A percentile compares a stretch with the other conserved stretches of the same genome.
Conservation (phyloP, 1,284 basidiomycete genomes). For the Apiotrichum mycotoxinovorans region DNA sequence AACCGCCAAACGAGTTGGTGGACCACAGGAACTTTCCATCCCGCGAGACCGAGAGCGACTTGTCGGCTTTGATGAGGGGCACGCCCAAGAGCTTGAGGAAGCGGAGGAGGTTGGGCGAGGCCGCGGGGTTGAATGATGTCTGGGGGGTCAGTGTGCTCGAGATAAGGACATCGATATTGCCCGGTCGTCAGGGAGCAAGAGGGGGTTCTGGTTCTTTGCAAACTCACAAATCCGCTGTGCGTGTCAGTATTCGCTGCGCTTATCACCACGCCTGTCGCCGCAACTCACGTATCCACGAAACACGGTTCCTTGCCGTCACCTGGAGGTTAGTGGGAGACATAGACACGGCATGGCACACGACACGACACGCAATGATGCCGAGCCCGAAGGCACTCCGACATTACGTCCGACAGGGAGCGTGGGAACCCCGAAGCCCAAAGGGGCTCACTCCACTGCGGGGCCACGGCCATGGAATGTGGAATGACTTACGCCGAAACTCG, state of each 20-base stretch:
- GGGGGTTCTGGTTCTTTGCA: not conserved
- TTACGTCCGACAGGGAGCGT: not conserved
- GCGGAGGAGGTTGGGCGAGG: constrained; percentile 75
- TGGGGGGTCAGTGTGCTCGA: constrained; percentile 31
- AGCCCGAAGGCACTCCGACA: too few relatives aligned
- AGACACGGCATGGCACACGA: too few relatives aligned
- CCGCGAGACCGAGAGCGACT: constrained; percentile 74
- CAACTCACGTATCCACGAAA: constrained; percentile 64
- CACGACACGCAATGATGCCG: too few relatives aligned
- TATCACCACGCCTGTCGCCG: not conserved
- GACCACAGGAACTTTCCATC: constrained; percentile 44
- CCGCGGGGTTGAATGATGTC: constrained; percentile 73
- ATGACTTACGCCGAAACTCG: constrained; percentile 52
- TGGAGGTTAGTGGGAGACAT: constrained; percentile 9
- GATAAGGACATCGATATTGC: not conserved
- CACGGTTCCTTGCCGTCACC: constrained; percentile 53
- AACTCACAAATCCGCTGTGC: constrained; percentile 47
- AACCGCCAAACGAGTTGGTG: not conserved
- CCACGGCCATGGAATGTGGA: too few relatives aligned
- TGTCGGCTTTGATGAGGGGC: constrained; percentile 59
- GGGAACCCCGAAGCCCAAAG: not conserved
- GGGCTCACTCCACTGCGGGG: too few relatives aligned
- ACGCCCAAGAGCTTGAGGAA: constrained; percentile 62
- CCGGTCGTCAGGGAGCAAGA: not conserved
- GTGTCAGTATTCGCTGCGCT: constrained; percentile 1